These are phyloP conservation scores for Spinacia oleracea DNA, from an alignment of 179 eudicot genomes.

Conservation along the genomic window DNA sequence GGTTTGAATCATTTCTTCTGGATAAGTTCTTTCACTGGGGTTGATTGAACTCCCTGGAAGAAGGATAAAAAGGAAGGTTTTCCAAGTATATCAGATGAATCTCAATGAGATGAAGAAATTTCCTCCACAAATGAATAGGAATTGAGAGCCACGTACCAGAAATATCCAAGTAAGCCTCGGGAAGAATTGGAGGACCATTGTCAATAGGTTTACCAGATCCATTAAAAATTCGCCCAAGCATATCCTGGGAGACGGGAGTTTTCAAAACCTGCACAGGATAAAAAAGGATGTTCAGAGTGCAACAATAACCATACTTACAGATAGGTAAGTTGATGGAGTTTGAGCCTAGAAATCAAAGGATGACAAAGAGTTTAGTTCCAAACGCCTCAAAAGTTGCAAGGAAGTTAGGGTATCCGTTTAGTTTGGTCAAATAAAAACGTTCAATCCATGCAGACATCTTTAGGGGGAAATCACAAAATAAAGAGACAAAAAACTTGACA, in stretches of 20 bases:
- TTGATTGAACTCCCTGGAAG: conserved; percentile 88
- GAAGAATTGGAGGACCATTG: conserved; percentile 96
- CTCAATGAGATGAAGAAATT: not conserved
- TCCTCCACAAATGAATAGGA: not conserved
- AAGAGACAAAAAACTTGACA: not conserved
- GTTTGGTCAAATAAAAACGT: not conserved
- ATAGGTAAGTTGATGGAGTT: not conserved
- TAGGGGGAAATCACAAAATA: not conserved
- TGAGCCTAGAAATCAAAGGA: not conserved
- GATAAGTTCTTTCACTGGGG: conserved; percentile 99
- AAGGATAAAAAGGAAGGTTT: not conserved
- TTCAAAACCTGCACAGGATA: conserved; percentile 67
- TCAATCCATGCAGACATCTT: not conserved
- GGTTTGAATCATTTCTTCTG: conserved; percentile 99
- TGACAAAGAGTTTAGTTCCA: not conserved
- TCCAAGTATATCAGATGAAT: not conserved
- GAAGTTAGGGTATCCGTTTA: not conserved
- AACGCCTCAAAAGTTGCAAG: not conserved
- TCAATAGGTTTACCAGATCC: conserved; percentile 99
- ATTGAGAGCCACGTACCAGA: conserved; percentile 60
- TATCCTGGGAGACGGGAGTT: conserved; percentile 97
- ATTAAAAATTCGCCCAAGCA: conserved; percentile 99
- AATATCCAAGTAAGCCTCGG: conserved; percentile 97
- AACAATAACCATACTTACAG: not conserved
- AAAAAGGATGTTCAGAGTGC: not conserved